These are phyloP conservation scores for Mycocentrospora acerina DNA, from an alignment of 2,329 filamentous ascomycete genomes.

Conservation along the genomic window DNA sequence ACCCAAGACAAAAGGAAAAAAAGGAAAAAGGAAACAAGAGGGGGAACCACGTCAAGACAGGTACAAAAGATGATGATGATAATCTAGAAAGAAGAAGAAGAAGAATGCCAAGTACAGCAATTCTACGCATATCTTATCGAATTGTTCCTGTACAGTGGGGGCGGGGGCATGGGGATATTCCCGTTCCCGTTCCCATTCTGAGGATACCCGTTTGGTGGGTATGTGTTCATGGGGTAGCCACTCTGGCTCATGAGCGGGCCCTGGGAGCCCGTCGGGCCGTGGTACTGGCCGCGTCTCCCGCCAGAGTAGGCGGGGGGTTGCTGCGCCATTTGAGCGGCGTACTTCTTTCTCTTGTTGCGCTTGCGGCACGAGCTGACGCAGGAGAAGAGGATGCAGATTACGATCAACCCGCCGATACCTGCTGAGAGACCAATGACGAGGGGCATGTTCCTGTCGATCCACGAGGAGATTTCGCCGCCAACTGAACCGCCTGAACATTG, in stretches of 20 bases:
- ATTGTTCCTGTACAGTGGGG: too few species aligned
- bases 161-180: too few species aligned
- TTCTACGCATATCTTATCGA: too few species aligned
- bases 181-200: too few species aligned
- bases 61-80: too few species aligned
- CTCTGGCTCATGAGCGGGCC: not conserved
- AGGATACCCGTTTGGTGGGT: too few species aligned
- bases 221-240: too few species aligned
- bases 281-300: slow-evolving; percentile 4
- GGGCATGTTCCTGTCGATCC: slow-evolving; percentile 74
- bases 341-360: slow-evolving; percentile 22
- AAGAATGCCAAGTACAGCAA: too few species aligned
- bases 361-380: slow-evolving; percentile 55
- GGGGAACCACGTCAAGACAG: too few species aligned
- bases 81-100: too few species aligned
- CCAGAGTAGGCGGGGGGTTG: slow-evolving; percentile 10
- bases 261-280: not conserved
- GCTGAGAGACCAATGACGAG: slow-evolving; percentile 79
- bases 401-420: slow-evolving; percentile 70
- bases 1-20: too few species aligned
- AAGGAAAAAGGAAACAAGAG: too few species aligned
- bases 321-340: slow-evolving; percentile 22
- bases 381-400: slow-evolving; percentile 67
- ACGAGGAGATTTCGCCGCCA: slow-evolving; percentile 69
- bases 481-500: slow-evolving; percentile 71